Conservation (phyloP, 2,329 filamentous ascomycete species). For the Boeremia lycopersici region DNA sequence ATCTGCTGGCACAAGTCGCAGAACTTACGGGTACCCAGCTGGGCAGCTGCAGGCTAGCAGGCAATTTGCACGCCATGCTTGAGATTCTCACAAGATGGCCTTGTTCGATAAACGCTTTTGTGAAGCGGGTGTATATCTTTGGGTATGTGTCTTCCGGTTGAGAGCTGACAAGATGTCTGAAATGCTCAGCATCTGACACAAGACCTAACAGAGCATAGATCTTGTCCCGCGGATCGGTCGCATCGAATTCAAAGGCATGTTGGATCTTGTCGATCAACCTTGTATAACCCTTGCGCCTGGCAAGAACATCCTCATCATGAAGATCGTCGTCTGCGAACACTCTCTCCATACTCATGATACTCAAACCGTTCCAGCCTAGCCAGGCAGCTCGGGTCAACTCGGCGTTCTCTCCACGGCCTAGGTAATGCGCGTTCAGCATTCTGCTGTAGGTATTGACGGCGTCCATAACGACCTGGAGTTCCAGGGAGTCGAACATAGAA, state of each 20-base stretch:
- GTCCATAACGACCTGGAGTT: background rate
- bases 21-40: background rate
- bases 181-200: background rate
- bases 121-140: background rate
- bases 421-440: background rate
- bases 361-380: background rate
- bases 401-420: background rate
- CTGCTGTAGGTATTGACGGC: background rate
- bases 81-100: too few relatives aligned
- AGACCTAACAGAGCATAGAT: background rate
- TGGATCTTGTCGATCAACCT: too few relatives aligned
- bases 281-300: too few relatives aligned
- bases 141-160: background rate
- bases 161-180: background rate
- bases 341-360: background rate
- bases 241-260: background rate
- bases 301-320: too few relatives aligned
- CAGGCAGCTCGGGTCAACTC: background rate
- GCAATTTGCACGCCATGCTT: background rate
- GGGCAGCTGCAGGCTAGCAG: background rate
- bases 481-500: background rate
- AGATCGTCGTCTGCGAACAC: background rate
- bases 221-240: background rate
- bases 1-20: background rate
- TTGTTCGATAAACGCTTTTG: background rate